phyloP scores from a whole-genome alignment of 2,329 filamentous ascomycete genomes.

The Tolypocladium cylindrosporum region DNA sequence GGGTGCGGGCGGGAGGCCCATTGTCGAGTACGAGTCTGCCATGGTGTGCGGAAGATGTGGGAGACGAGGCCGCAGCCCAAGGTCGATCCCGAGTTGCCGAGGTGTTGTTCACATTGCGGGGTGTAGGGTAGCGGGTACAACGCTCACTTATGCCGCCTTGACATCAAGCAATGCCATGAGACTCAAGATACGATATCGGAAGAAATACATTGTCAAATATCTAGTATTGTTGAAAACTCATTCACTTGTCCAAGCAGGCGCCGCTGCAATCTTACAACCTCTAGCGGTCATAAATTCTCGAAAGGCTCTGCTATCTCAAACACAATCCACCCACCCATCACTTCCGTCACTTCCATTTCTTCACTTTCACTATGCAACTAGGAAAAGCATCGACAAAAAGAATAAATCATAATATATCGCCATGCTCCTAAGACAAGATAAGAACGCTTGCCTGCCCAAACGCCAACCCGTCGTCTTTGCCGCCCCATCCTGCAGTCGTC shows the following conservation, averaged over 20 bases:
- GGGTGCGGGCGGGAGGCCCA: conserved; percentile 28
- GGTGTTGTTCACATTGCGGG: neutral
- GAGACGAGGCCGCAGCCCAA: neutral
- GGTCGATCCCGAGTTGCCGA: neutral
- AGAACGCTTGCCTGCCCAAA: conserved; percentile 18
- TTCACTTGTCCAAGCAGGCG: neutral
- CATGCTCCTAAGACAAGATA: conserved; percentile 19
- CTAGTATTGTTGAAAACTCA: neutral
- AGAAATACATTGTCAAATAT: too few relatives aligned
- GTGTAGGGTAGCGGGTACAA: neutral
- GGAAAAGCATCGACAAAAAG: conserved; percentile 8
- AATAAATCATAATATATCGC: conserved; percentile 18
- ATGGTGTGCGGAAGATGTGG: conserved; percentile 5
- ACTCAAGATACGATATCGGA: neutral
- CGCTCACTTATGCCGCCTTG: neutral
- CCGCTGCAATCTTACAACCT: neutral
- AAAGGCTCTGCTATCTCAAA: too few relatives aligned
- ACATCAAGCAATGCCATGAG: neutral
- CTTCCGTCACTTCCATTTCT: neutral
- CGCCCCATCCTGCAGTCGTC: neutral
- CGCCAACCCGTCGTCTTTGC: conserved; percentile 11
- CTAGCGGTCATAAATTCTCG: neutral
- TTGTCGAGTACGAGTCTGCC: conserved; percentile 19
- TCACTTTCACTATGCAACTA: neutral
- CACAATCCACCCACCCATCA: too few relatives aligned